phyloP scores from a whole-genome alignment of 768 basidiomycete species.

The Lactifluus rugatus region DNA sequence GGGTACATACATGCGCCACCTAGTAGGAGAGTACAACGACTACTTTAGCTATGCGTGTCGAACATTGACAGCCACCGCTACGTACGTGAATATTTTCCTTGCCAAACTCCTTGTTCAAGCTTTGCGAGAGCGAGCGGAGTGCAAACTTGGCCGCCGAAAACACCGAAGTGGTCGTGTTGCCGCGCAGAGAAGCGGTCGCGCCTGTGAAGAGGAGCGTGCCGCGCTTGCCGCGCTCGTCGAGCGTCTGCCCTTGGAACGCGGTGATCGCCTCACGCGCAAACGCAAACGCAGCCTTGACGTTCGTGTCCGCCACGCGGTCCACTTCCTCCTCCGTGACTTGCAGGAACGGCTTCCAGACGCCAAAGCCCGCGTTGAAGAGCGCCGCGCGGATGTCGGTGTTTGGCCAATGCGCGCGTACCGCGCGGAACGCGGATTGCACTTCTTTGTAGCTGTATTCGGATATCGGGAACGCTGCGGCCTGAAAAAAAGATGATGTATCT shows the following conservation, averaged over 20 bases:
- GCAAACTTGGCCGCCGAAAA: constrained; percentile 36
- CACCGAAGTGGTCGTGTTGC: constrained; percentile 30
- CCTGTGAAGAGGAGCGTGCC: constrained; percentile 38
- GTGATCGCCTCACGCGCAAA: constrained; percentile 30
- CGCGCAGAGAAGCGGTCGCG: constrained; percentile 34
- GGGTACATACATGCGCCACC: constrained; percentile 4
- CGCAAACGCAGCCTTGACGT: constrained; percentile 32
- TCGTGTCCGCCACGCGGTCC: constrained; percentile 24
- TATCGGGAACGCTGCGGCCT: constrained; percentile 34
- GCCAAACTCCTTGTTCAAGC: constrained; percentile 36
- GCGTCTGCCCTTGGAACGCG: constrained; percentile 27
- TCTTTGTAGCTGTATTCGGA: constrained; percentile 26
- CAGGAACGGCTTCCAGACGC: constrained; percentile 32
- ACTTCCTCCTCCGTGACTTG: constrained; percentile 31
- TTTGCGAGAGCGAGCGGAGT: constrained; percentile 34
- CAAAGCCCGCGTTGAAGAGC: constrained; percentile 32
- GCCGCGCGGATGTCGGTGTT: constrained; percentile 30
- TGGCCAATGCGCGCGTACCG: constrained; percentile 28
- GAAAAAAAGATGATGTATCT: not conserved
- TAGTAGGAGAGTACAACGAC: not conserved
- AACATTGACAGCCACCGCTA: not conserved
- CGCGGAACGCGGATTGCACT: constrained; percentile 27
- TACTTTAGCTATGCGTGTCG: not conserved
- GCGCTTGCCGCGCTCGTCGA: constrained; percentile 28
- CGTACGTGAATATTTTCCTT: constrained; percentile 36